Evolutionary conservation across 2,329 filamentous ascomycete species (phyloP).

Genomic region (Claviceps capensis): DNA sequence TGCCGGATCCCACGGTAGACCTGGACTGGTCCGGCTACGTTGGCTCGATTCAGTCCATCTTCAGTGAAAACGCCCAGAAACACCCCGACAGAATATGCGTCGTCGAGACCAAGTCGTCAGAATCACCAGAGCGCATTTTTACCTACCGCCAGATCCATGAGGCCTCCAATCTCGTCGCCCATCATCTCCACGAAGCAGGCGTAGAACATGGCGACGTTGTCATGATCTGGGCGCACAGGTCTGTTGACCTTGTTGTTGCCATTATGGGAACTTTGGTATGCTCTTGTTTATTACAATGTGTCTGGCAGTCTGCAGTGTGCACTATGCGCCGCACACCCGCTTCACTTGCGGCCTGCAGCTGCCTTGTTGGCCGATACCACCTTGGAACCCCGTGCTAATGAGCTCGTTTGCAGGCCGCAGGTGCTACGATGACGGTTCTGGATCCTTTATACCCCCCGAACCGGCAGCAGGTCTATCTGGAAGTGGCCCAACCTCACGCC

Average conservation of each 20-base stretch:
- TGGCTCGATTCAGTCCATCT: conserved; percentile 56
- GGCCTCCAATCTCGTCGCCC: conserved; percentile 65
- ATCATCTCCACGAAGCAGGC: conserved; percentile 63
- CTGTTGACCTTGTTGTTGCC: conserved; percentile 49
- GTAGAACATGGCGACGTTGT: conserved; percentile 73
- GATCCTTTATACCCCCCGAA: conserved; percentile 42
- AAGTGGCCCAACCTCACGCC: conserved; percentile 61
- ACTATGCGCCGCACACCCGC: background rate
- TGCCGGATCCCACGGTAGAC: conserved; percentile 53
- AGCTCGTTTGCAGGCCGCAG: conserved; percentile 34
- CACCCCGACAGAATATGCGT: conserved; percentile 48
- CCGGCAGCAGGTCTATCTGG: conserved; percentile 47
- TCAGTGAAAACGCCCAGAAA: conserved; percentile 49
- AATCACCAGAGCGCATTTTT: conserved; percentile 49
- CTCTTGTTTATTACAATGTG: background rate
- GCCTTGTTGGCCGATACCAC: too few relatives aligned
- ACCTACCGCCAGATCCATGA: conserved; percentile 81
- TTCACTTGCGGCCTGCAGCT: background rate
- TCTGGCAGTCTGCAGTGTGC: background rate
- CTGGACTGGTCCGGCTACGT: conserved; percentile 53
- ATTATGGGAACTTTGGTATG: conserved; percentile 57
- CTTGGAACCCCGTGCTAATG: background rate
- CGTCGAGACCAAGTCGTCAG: conserved; percentile 28
- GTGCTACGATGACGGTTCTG: conserved; percentile 51
- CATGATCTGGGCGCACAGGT: conserved; percentile 80